Evolutionary conservation across 2,329 filamentous ascomycete species (phyloP).

Genomic region (Dactylellina haptotyla): DNA sequence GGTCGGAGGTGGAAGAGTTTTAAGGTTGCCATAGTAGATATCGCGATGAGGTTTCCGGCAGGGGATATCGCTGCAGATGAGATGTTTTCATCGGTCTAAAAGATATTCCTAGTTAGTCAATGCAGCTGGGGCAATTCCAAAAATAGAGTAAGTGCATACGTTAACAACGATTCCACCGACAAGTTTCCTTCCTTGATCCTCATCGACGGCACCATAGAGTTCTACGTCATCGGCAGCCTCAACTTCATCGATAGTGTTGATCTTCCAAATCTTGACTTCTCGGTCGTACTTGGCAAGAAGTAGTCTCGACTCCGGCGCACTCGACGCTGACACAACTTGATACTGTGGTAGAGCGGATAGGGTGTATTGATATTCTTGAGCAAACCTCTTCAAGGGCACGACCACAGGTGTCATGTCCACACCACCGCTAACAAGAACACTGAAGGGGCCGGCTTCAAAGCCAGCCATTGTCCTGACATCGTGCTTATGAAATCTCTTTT

Average conservation of each 20-base stretch:
- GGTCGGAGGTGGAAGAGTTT: constrained; percentile 78
- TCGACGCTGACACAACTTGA: constrained; percentile 71
- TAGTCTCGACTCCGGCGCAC: constrained; percentile 77
- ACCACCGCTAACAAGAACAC: constrained; percentile 92
- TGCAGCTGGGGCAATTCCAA: constrained; percentile 1
- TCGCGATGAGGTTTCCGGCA: constrained; percentile 78
- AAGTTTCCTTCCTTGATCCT: constrained; percentile 68
- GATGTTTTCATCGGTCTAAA: constrained; percentile 80
- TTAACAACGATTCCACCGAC: constrained; percentile 73
- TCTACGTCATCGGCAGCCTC: constrained; percentile 61
- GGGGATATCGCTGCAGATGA: constrained; percentile 76
- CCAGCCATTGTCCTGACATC: constrained; percentile 95
- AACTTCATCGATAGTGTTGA: constrained; percentile 65
- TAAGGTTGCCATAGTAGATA: constrained; percentile 77
- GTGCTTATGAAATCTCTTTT: constrained; percentile 86
- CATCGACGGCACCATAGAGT: constrained; percentile 60
- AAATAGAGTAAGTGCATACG: constrained; percentile 58
- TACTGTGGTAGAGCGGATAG: constrained; percentile 86
- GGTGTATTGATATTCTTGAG: constrained; percentile 80
- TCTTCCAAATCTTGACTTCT: constrained; percentile 83
- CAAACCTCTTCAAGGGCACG: constrained; percentile 79
- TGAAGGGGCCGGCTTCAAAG: constrained; percentile 84
- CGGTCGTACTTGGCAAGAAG: constrained; percentile 93
- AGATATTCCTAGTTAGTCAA: neutral
- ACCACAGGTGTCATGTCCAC: constrained; percentile 83